These are phyloP conservation scores for Globisporangium lucens DNA, from an alignment of 352 stramenopile genomes.

Conservation along the genomic window DNA sequence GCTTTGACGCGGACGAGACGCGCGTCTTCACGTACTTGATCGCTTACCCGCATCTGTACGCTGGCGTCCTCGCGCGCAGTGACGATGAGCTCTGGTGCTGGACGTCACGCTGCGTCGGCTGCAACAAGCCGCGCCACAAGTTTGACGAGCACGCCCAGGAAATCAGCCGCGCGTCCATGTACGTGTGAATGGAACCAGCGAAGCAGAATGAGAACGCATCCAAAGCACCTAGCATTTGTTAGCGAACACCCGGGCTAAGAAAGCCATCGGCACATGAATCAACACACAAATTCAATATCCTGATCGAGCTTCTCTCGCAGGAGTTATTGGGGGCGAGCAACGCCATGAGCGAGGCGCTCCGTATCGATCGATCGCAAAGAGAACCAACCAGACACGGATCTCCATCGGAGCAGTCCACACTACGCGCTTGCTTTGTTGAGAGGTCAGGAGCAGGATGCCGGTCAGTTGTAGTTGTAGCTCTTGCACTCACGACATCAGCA, in stretches of 20 bases:
- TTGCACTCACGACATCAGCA: too few relatives aligned
- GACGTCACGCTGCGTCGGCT: background rate
- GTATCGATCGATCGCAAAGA: too few relatives aligned
- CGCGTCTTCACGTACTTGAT: background rate
- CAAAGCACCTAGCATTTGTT: background rate
- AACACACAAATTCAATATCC: background rate
- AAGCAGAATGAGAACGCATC: background rate
- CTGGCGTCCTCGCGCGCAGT: background rate
- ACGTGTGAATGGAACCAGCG: background rate
- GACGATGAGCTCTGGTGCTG: background rate
- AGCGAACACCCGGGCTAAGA: background rate
- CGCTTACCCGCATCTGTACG: background rate
- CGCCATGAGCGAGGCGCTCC: too few relatives aligned
- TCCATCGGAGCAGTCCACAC: too few relatives aligned
- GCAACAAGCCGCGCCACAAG: constrained; percentile 4
- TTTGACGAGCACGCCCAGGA: background rate
- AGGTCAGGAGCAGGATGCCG: too few relatives aligned
- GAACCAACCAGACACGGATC: too few relatives aligned
- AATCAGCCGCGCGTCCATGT: background rate
- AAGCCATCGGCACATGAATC: background rate
- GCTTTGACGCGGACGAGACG: background rate
- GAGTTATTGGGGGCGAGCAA: too few relatives aligned
- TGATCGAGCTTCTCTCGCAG: too few relatives aligned
- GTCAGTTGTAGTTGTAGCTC: too few relatives aligned
- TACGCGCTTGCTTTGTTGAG: too few relatives aligned